Conservation (phyloP, 1,284 basidiomycete species). For the Cutaneotrichosporon daszewskae region DNA sequence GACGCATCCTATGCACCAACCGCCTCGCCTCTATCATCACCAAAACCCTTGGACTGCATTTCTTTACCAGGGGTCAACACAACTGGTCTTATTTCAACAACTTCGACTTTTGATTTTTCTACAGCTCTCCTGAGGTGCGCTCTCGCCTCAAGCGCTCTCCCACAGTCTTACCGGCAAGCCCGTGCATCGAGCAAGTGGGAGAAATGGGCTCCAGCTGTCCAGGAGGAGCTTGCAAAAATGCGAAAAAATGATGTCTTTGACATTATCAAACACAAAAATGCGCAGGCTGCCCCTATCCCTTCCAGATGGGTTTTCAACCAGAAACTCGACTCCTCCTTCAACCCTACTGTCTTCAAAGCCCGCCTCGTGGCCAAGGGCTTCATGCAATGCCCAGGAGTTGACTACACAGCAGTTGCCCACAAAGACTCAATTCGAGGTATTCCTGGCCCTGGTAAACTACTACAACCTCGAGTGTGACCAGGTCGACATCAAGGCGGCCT, state of each 20-base stretch:
- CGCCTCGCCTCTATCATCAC: not conserved
- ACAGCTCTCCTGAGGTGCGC: not conserved
- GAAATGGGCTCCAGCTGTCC: not conserved
- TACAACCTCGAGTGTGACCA: conserved; percentile 24
- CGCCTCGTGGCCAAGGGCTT: conserved; percentile 16
- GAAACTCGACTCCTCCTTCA: not conserved
- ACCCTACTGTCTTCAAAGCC: conserved; percentile 12
- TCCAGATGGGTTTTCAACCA: not conserved
- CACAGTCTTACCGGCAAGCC: not conserved
- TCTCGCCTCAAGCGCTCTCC: not conserved
- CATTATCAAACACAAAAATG: not conserved
- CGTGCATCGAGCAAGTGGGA: not conserved
- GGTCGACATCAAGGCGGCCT: conserved; percentile 24
- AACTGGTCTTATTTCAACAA: not conserved
- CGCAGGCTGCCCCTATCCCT: not conserved
- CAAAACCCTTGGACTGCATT: not conserved
- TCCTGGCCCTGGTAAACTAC: conserved; percentile 22
- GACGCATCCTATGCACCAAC: not conserved
- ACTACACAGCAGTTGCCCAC: conserved; percentile 26
- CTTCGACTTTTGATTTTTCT: no score
- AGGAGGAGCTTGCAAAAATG: not conserved
- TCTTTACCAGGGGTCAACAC: no score
- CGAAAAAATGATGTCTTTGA: not conserved
- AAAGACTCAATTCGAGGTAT: conserved; percentile 21
- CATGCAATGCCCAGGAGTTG: conserved; percentile 15